Conservation (phyloP, 2,329 filamentous ascomycete genomes). For the Diaporthe batatas region DNA sequence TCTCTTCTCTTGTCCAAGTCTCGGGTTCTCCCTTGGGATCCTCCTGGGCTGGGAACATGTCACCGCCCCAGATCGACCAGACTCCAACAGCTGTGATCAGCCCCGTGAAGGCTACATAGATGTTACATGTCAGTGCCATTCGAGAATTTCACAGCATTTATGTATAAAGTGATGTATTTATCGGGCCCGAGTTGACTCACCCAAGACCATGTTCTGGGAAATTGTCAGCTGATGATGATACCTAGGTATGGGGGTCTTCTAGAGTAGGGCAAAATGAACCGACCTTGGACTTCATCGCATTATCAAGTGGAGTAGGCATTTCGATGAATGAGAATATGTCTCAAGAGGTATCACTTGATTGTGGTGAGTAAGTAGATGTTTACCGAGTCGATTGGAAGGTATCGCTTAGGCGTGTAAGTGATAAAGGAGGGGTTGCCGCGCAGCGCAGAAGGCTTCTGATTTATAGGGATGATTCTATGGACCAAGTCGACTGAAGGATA, state of each 20-base stretch:
- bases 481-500: background rate
- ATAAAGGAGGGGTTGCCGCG: background rate
- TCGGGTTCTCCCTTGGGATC: constrained; percentile 83
- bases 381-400: background rate
- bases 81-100: constrained; percentile 84
- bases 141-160: background rate
- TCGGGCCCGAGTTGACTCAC: constrained; percentile 56
- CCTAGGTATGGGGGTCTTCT: background rate
- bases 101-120: constrained; percentile 77
- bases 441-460: background rate
- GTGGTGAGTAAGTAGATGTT: background rate
- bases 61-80: constrained; percentile 88
- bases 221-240: background rate
- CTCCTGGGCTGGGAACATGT: constrained; percentile 80
- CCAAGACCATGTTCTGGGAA: constrained; percentile 75
- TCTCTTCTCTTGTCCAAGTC: constrained; percentile 83
- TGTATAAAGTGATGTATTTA: background rate
- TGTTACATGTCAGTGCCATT: background rate
- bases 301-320: constrained; percentile 79
- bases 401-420: constrained; percentile 22
- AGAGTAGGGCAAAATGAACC: constrained; percentile 43
- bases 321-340: constrained; percentile 45
- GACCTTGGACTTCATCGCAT: constrained; percentile 78
- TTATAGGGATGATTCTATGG: background rate
- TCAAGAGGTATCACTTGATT: background rate